phyloP scores from a whole-genome alignment of 2,329 filamentous ascomycete species.

The Thelonectria rubi region DNA sequence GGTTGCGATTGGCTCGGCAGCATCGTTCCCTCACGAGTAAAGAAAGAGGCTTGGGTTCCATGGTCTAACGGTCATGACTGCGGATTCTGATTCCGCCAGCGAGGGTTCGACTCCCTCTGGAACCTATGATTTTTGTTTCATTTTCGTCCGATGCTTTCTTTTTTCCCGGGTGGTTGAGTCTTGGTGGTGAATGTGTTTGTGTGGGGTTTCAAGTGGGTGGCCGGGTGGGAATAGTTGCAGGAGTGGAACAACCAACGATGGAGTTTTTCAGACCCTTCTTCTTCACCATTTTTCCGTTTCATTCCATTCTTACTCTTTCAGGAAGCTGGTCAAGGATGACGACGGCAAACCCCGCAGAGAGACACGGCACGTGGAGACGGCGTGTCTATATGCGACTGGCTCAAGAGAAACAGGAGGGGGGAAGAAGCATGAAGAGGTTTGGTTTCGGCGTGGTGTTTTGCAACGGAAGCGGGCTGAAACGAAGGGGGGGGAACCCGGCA shows the following conservation, averaged over 20 bases:
- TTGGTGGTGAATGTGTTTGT: not conserved
- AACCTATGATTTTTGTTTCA: conserved; percentile 29
- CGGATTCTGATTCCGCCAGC: conserved; percentile 37
- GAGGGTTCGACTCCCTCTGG: conserved; percentile 36
- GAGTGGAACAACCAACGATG: no score
- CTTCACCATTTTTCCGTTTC: not conserved
- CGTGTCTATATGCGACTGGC: not conserved
- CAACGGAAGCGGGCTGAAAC: conserved; percentile 8
- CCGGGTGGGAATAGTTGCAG: no score
- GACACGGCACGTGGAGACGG: not conserved
- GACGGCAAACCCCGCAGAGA: conserved; percentile 1
- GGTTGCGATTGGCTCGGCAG: conserved; percentile 29
- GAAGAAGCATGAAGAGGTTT: not conserved
- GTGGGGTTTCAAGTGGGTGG: not conserved
- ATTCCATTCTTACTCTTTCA: not conserved
- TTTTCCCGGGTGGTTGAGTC: not conserved
- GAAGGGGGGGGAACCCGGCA: not conserved
- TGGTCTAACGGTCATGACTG: conserved; percentile 38
- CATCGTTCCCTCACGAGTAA: not conserved
- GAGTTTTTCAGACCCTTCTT: not conserved
- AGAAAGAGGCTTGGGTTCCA: conserved; percentile 18
- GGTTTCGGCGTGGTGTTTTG: conserved; percentile 3
- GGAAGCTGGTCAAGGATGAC: not conserved
- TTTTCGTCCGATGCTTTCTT: not conserved
- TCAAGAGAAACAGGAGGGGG: not conserved